phyloP scores from a whole-genome alignment of 768 basidiomycete genomes.

The Russula brevipes region DNA sequence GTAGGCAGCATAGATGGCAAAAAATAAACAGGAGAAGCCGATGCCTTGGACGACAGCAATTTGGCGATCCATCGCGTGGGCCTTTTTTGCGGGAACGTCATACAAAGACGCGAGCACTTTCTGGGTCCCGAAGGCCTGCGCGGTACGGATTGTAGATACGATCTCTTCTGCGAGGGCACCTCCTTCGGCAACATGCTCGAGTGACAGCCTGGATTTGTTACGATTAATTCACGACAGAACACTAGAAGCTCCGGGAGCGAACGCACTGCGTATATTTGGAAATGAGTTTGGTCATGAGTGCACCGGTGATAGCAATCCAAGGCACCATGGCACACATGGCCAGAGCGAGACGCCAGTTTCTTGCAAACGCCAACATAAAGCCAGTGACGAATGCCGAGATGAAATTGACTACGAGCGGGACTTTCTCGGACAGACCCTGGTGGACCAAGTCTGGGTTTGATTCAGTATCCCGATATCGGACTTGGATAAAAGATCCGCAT shows the following conservation, averaged over 20 bases:
- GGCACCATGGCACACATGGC: slow-evolving; percentile 79
- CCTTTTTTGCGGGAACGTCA: slow-evolving; percentile 50
- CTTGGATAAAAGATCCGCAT: slow-evolving; percentile 28
- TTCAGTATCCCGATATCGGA: not conserved
- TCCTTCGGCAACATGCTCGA: slow-evolving; percentile 66
- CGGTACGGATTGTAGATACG: slow-evolving; percentile 79
- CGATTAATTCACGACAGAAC: slow-evolving; percentile 10
- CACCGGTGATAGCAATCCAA: slow-evolving; percentile 71
- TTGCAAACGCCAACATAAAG: slow-evolving; percentile 66
- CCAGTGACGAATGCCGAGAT: slow-evolving; percentile 71
- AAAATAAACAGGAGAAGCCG: slow-evolving; percentile 68
- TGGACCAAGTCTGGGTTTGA: slow-evolving; percentile 67
- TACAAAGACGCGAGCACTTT: slow-evolving; percentile 56
- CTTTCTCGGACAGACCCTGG: slow-evolving; percentile 88
- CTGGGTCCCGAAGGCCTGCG: slow-evolving; percentile 86
- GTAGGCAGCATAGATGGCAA: slow-evolving; percentile 69
- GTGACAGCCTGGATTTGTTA: slow-evolving; percentile 43
- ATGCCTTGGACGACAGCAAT: slow-evolving; percentile 53
- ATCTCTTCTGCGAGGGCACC: slow-evolving; percentile 87
- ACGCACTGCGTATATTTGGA: slow-evolving; percentile 60
- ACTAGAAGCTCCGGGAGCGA: not conserved
- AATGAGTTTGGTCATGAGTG: slow-evolving; percentile 62
- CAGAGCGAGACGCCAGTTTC: slow-evolving; percentile 78
- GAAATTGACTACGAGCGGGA: slow-evolving; percentile 63
- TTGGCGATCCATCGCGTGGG: slow-evolving; percentile 47